Conservation (phyloP, 495 filamentous ascomycete species). For the Aspergillus ostianus region DNA sequence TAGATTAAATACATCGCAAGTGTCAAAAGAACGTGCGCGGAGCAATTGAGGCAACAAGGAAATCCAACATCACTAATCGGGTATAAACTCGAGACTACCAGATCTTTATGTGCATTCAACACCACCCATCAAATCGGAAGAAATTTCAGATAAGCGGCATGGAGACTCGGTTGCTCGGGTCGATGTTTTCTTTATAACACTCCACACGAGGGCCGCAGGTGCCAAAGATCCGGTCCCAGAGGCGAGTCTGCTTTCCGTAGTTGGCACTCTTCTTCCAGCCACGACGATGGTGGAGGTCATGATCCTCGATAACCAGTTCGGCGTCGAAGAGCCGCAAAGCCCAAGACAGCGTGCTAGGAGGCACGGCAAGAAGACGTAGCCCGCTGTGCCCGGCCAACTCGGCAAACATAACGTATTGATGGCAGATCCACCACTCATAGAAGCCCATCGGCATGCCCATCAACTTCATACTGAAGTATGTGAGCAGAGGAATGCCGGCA, state of each 20-base stretch:
- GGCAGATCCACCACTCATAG: constrained; percentile 44
- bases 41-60: background rate
- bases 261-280: constrained; percentile 42
- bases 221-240: constrained; percentile 41
- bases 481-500: constrained; percentile 33
- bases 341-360: constrained; percentile 32
- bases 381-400: constrained; percentile 39
- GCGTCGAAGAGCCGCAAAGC: constrained; percentile 27
- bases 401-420: constrained; percentile 36
- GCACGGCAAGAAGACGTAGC: constrained; percentile 30
- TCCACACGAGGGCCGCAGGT: constrained; percentile 35
- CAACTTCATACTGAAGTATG: constrained; percentile 31
- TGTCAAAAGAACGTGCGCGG: background rate
- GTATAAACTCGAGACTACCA: background rate
- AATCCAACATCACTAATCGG: background rate
- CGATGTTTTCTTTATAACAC: constrained; percentile 28
- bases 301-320: constrained; percentile 39
- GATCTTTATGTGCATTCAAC: background rate
- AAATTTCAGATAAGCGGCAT: constrained; percentile 24
- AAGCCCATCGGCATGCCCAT: constrained; percentile 40
- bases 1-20: background rate
- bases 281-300: constrained; percentile 41
- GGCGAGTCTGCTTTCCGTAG: constrained; percentile 42
- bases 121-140: no score
- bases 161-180: constrained; percentile 29